These are phyloP conservation scores for Sicyos edulis DNA, from an alignment of 306 rosid species.

Conservation along the genomic window DNA sequence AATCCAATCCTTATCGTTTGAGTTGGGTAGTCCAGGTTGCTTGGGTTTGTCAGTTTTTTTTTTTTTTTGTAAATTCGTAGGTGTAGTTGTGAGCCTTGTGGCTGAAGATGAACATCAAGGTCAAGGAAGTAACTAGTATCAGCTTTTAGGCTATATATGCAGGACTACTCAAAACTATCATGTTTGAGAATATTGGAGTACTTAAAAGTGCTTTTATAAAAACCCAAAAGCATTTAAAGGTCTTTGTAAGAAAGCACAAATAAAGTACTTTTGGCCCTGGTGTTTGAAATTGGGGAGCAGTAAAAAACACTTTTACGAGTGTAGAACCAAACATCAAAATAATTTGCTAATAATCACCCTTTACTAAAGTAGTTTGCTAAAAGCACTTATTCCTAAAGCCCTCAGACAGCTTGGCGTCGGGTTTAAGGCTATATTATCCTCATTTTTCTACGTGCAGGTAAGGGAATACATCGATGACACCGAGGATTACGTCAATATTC, in stretches of 20 bases:
- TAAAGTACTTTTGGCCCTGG: background rate
- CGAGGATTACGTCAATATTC: conserved; percentile 91
- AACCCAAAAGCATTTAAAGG: background rate
- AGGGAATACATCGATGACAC: conserved; percentile 96
- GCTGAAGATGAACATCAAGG: no score
- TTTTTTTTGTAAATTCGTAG: no score
- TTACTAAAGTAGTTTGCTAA: background rate
- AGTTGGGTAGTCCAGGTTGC: no score
- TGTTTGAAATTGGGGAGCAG: background rate
- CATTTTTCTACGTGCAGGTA: conserved; percentile 48
- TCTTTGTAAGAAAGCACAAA: background rate
- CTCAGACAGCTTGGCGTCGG: background rate
- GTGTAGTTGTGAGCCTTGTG: no score
- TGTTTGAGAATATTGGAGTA: background rate
- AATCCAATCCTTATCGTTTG: no score
- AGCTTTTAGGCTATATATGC: background rate
- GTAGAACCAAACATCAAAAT: background rate
- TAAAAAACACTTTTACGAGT: background rate
- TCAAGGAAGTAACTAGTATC: background rate
- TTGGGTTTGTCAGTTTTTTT: no score
- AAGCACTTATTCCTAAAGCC: background rate
- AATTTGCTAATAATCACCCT: background rate
- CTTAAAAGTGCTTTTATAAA: background rate
- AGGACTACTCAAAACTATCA: background rate
- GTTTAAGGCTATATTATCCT: background rate